These are phyloP conservation scores for Paecilomyces fulvus DNA, from an alignment of 2,329 filamentous ascomycete species.

Conservation along the genomic window DNA sequence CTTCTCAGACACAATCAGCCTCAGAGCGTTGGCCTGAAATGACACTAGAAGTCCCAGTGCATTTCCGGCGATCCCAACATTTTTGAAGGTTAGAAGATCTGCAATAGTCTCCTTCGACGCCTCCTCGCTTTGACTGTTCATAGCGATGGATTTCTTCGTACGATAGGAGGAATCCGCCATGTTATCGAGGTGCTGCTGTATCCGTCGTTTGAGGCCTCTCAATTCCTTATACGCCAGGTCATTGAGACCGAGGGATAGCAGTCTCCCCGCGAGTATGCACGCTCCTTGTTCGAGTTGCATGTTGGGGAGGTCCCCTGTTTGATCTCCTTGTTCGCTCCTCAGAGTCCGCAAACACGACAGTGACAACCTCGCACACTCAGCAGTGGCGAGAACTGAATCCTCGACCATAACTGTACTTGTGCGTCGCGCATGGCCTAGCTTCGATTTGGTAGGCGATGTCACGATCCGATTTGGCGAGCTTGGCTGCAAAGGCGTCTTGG, in stretches of 20 bases:
- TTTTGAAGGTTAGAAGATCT: slow-evolving; percentile 28
- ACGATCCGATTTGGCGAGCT: slow-evolving; percentile 21
- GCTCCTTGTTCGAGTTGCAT: slow-evolving; percentile 36
- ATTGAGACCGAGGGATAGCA: slow-evolving; percentile 32
- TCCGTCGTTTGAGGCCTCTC: slow-evolving; percentile 28
- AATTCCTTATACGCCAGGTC: slow-evolving; percentile 35
- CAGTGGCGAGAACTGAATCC: slow-evolving; percentile 21
- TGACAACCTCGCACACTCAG: slow-evolving; percentile 33
- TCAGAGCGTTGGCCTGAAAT: slow-evolving; percentile 34
- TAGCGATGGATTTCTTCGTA: not conserved
- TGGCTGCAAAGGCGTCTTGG: slow-evolving; percentile 15
- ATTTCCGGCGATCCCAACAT: slow-evolving; percentile 16
- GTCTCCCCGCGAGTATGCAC: slow-evolving; percentile 33
- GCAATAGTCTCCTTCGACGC: slow-evolving; percentile 26
- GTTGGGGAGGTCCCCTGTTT: slow-evolving; percentile 17
- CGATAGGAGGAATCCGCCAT: not conserved
- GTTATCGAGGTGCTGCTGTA: slow-evolving; percentile 23
- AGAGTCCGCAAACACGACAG: slow-evolving; percentile 29
- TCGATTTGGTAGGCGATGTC: slow-evolving; percentile 16
- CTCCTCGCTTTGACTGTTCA: slow-evolving; percentile 17
- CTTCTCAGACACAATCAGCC: slow-evolving; percentile 27
- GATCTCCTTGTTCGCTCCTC: slow-evolving; percentile 20
- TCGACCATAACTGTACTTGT: slow-evolving; percentile 7
- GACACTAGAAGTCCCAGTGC: slow-evolving; percentile 27
- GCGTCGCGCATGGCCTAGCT: slow-evolving; percentile 7